Conservation (phyloP, 1,284 basidiomycete genomes). For the Veloporphyrellus conicus region DNA sequence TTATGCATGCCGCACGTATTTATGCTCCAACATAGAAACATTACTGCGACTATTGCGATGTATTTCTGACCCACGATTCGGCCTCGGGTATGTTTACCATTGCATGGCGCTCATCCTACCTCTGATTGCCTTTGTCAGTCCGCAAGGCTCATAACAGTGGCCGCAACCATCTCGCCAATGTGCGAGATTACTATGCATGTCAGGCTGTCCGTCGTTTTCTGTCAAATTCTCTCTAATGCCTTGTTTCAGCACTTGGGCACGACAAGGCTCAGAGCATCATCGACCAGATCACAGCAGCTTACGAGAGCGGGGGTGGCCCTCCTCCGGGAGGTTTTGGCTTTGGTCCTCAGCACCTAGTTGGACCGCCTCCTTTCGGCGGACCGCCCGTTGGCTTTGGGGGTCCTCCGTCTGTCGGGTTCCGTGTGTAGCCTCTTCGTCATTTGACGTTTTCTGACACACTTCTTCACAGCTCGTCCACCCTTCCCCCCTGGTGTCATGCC, state of each 20-base stretch:
- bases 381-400: constrained; percentile 49
- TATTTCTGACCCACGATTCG: constrained; percentile 85
- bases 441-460: not conserved
- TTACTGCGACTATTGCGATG: constrained; percentile 91
- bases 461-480: constrained; percentile 53
- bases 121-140: constrained; percentile 47
- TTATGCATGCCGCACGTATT: not conserved
- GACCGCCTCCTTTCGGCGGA: constrained; percentile 35
- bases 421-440: constrained; percentile 5
- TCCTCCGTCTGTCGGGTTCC: constrained; percentile 29
- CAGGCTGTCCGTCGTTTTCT: constrained; percentile 26
- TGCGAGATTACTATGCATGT: constrained; percentile 97
- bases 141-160: constrained; percentile 98
- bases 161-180: constrained; percentile 93
- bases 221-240: constrained; percentile 11
- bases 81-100: constrained; percentile 58
- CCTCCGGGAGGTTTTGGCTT: constrained; percentile 81
- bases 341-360: constrained; percentile 64
- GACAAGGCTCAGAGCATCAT: constrained; percentile 96
- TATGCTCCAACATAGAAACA: constrained; percentile 58
- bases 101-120: constrained; percentile 1
- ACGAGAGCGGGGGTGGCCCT: constrained; percentile 80
- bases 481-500: constrained; percentile 60
- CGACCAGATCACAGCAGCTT: constrained; percentile 90
- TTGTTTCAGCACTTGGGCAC: constrained; percentile 74